Evolutionary conservation across 805 yeast genomes (phyloP), one percentile per base, ranked within the genome.

Genomic region (Candida rishiriensis): DNA sequence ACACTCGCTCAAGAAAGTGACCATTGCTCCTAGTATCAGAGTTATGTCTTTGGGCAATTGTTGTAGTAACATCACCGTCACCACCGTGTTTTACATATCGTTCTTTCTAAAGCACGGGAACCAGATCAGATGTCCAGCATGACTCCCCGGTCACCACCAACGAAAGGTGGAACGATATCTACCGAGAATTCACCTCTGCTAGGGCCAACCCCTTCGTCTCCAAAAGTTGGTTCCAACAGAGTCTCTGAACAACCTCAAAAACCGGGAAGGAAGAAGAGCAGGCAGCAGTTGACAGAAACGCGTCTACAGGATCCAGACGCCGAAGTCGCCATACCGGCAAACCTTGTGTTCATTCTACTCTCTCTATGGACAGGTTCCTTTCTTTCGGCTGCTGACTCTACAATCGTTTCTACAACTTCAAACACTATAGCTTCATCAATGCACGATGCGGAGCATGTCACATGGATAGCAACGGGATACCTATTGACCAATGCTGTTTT

Each of bases 401-500:
- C 86, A 0, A 72, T 79, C 17, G 83, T 81, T 3, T 71, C 85
- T 5, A 76, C 83, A 3, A 70, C 81, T 12, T 64, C 81, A 57
- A 72, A 76, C 34, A 70, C 73, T 28, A 81, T 82, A 36, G 85
- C 85, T 16, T 71, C 81, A 6, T 79, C 79, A 18, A 70, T 82
- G 57, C 62, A 77, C 38, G 78, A 75, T 38, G 67, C 80, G 34
- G 69, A 72, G 14, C 56, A 71, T 47, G 65, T 78, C 6, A 64
- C 80, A 2, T 85, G 91, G 90, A 83, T 85, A 3, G 88, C 89
- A 3, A 79, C 89, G 0, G 76, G 86, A 1, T 80, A 83, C 43
- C 66, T 86, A 29, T 64, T 86, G 28, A 81, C 90, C 1, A 79
- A 78, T 48, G 76, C 87, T 3, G 85, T 86, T 1, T 82, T 83